phyloP scores from a whole-genome alignment of 805 yeast species.

The Kuraishia capsulata region DNA sequence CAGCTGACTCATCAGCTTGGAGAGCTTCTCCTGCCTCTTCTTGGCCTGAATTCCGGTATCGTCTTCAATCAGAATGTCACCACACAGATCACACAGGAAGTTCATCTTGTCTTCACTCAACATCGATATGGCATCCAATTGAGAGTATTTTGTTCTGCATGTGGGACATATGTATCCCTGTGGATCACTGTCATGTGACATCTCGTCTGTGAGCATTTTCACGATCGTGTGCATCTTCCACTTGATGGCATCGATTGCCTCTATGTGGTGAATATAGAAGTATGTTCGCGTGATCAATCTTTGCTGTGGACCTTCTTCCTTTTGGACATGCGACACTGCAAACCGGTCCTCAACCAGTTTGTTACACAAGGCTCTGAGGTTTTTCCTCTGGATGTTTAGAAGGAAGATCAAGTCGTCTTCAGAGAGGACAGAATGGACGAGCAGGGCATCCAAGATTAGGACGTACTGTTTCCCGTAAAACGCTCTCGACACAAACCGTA shows the following conservation, averaged over 20 bases:
- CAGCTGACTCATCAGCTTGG: conserved; percentile 78
- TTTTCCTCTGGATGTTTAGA: conserved; percentile 79
- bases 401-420: conserved; percentile 85
- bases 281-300: conserved; percentile 71
- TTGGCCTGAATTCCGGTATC: conserved; percentile 78
- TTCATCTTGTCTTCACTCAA: conserved; percentile 72
- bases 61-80: conserved; percentile 71
- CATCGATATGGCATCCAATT: conserved; percentile 80
- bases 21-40: conserved; percentile 72
- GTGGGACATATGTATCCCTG: conserved; percentile 90
- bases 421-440: conserved; percentile 80
- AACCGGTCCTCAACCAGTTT: conserved; percentile 78
- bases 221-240: conserved; percentile 93
- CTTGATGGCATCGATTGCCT: conserved; percentile 90
- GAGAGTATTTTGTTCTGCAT: conserved; percentile 73
- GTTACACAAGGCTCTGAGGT: conserved; percentile 74
- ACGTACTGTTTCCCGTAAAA: conserved; percentile 83
- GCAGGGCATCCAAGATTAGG: conserved; percentile 75
- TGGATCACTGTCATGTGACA: conserved; percentile 79
- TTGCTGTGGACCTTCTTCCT: conserved; percentile 55
- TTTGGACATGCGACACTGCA: conserved; percentile 60
- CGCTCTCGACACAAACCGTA: conserved; percentile 77
- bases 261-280: conserved; percentile 82
- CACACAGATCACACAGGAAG: conserved; percentile 81
- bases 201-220: conserved; percentile 66